Percentiles rank a stretch among this genome's conserved stretches.
These are phyloP conservation scores for Silene uniflora DNA, from an alignment of 148 eudicot genomes.

Conservation along the genomic window DNA sequence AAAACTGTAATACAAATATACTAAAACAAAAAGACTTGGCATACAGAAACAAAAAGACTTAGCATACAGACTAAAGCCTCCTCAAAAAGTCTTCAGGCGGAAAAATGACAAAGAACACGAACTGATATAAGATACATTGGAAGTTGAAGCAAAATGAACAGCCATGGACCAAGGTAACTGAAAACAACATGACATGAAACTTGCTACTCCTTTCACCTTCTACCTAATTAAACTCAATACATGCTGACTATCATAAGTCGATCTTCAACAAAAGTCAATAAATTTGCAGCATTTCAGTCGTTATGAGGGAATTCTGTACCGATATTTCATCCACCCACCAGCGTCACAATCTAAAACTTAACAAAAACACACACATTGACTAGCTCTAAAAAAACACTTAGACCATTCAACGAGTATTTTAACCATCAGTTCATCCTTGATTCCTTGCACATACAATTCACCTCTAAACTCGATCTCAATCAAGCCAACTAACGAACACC, in stretches of 20 bases:
- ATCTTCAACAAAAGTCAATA: background rate
- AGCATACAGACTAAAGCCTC: background rate
- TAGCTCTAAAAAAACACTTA: background rate
- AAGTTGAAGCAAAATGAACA: background rate
- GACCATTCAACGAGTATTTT: background rate
- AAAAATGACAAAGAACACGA: background rate
- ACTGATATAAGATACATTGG: background rate
- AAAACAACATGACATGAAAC: background rate
- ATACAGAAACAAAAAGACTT: background rate
- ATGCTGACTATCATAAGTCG: background rate
- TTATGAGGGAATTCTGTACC: background rate
- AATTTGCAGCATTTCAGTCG: conserved; percentile 5
- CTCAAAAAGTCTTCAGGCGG: background rate
- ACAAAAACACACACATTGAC: background rate
- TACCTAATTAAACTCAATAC: background rate
- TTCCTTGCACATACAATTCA: background rate
- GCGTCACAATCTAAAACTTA: background rate
- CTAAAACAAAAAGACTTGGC: background rate
- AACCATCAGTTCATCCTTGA: background rate
- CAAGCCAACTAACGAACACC: background rate
- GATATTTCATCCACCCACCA: background rate
- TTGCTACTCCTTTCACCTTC: background rate
- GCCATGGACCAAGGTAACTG: background rate
- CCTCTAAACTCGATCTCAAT: background rate
- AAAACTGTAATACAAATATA: background rate